These are phyloP conservation scores for Amborella trichopoda DNA, from an alignment of 164 flowering plant genomes.

Conservation along the genomic window DNA sequence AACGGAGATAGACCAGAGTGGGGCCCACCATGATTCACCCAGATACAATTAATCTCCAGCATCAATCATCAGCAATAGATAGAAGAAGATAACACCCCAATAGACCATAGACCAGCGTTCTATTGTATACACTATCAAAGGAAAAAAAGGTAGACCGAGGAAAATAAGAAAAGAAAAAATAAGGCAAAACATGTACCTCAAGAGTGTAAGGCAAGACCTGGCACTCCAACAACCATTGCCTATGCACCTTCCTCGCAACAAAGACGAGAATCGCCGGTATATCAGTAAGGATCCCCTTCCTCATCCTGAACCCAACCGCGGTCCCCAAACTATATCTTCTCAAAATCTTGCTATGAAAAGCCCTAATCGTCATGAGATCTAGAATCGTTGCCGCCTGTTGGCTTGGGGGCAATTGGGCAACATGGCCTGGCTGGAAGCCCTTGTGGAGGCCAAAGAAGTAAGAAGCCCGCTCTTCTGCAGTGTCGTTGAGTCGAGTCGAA, in stretches of 20 bases:
- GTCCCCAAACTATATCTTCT: neutral
- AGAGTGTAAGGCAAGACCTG: neutral
- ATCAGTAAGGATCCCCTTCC: neutral
- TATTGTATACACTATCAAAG: no score
- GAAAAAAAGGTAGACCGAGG: no score
- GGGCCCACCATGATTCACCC: no score
- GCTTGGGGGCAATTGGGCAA: neutral
- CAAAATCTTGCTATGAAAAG: constrained; percentile 1
- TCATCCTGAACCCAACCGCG: constrained; percentile 2
- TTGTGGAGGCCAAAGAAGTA: neutral
- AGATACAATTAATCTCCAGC: no score
- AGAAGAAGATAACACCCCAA: no score
- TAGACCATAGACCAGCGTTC: no score
- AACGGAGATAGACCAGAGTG: no score
- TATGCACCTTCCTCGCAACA: constrained; percentile 1
- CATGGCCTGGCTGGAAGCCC: neutral
- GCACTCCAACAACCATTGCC: constrained; percentile 1
- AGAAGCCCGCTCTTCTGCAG: constrained; percentile 1
- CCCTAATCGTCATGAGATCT: constrained; percentile 1
- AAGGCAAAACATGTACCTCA: neutral
- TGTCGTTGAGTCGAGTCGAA: constrained; percentile 1
- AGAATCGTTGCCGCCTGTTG: constrained; percentile 1
- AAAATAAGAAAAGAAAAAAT: neutral
- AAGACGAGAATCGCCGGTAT: constrained; percentile 1
- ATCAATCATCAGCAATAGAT: no score